phyloP scores from a whole-genome alignment of 2,329 filamentous ascomycete species.

The Verticillium zaregamsianum region DNA sequence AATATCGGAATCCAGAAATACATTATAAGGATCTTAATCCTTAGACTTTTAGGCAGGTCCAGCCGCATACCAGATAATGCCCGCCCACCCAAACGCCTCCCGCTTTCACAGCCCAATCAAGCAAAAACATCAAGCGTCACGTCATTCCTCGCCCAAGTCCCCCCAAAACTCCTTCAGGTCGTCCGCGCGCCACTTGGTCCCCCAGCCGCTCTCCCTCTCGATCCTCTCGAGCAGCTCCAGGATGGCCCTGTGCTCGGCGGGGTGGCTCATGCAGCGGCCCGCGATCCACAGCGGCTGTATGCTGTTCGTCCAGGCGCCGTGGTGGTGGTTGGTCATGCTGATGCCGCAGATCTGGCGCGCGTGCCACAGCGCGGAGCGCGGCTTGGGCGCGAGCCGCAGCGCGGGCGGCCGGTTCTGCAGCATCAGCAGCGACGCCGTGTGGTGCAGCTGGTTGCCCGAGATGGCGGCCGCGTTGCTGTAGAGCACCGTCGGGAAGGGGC shows the following conservation, averaged over 20 bases:
- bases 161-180: constrained; percentile 50
- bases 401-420: constrained; percentile 39
- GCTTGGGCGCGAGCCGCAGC: constrained; percentile 33
- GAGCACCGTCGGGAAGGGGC: constrained; percentile 44
- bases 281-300: constrained; percentile 52
- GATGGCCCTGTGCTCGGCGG: constrained; percentile 34
- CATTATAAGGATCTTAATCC: no score
- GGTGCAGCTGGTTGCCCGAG: constrained; percentile 50
- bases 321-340: constrained; percentile 46
- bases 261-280: constrained; percentile 46
- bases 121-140: neutral
- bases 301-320: constrained; percentile 50
- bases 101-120: neutral
- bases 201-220: constrained; percentile 49
- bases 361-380: constrained; percentile 42
- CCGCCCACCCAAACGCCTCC: no score
- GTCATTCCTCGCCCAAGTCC: constrained; percentile 20
- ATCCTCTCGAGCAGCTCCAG: constrained; percentile 42
- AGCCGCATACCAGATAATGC: no score
- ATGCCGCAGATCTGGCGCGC: constrained; percentile 49
- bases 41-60: no score
- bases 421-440: constrained; percentile 47
- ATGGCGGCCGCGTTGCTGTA: constrained; percentile 48
- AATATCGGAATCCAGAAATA: no score
- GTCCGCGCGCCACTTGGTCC: constrained; percentile 47